Percentiles rank a stretch among this genome's conserved stretches.
Evolutionary conservation across 1,284 basidiomycete species (phyloP).

Genomic region (Cryptococcus floricola): DNA sequence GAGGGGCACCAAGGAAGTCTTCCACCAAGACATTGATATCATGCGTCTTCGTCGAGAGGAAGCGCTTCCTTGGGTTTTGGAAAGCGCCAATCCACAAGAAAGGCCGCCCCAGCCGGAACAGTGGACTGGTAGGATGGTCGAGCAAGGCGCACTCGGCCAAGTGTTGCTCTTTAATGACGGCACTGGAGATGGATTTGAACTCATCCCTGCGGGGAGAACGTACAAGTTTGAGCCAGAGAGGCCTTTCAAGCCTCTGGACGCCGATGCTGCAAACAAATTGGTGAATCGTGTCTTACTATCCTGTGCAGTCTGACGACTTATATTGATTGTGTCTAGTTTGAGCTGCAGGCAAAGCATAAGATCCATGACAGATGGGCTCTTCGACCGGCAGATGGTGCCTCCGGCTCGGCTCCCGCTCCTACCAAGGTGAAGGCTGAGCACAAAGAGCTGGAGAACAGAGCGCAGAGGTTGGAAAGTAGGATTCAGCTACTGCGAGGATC

Average conservation of each 20-base stretch:
- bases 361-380: constrained; percentile 42
- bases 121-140: constrained; percentile 43
- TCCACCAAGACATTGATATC: constrained; percentile 40
- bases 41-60: constrained; percentile 42
- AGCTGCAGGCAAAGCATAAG: constrained; percentile 39
- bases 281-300: constrained; percentile 12
- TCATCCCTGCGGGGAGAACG: constrained; percentile 40
- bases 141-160: constrained; percentile 28
- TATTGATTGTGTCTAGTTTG: constrained; percentile 22
- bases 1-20: constrained; percentile 39
- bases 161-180: constrained; percentile 42
- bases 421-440: constrained; percentile 18
- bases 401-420: background rate
- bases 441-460: constrained; percentile 22
- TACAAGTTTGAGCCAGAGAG: constrained; percentile 43
- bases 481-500: constrained; percentile 22
- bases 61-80: constrained; percentile 43
- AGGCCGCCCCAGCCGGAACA: constrained; percentile 27
- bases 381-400: constrained; percentile 14
- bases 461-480: constrained; percentile 27
- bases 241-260: constrained; percentile 42
- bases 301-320: background rate
- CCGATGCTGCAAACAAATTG: constrained; percentile 42
- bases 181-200: constrained; percentile 31
- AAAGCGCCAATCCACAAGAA: constrained; percentile 28